Evolutionary conservation across 2,329 filamentous ascomycete genomes (phyloP), one percentile per base, ranked within the genome.

Genomic region (Alternaria gansuensis): DNA sequence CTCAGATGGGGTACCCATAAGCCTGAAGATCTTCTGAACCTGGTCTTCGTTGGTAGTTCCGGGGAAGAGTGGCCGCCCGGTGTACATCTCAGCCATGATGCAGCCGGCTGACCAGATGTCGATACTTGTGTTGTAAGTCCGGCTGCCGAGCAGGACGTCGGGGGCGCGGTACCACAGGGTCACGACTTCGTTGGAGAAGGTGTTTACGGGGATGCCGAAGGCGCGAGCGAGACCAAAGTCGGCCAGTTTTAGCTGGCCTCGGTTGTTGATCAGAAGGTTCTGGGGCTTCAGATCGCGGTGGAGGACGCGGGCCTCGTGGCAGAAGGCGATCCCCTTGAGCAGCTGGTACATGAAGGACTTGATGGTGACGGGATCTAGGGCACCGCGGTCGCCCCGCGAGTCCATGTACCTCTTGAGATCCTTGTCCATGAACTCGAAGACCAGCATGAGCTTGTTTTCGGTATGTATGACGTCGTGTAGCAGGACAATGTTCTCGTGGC

Each of bases 81-180:
- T 97, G 79, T 96, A 98, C 93, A 99, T 97, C 80, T 99, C 95
- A 9, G 95, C 95, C 95, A 99, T 98, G 83, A 99, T 99, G 79
- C 95, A 99, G 56, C 95, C 95, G 6, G 95, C 95, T 6, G 92
- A 97, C 95, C 95, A 99, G 76, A 99, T 98, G 74, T 99, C 95
- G 77, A 99, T 98, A 80, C 92, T 96, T n/a, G 95, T 99, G 80
- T 97, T 99, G 82, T 99, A 99, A 23, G 95, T 98, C 66, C 95
- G 85, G 71, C 91, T 95, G 51, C 95, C 95, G 44, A 99, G 86
- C 51, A 99, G 85, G 45, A 99, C 95, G 72, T 99, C 95, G 0
- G 95, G 95, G 0, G 95, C 95, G 41, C 95, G 91, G 78, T 99
- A 99, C 94, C 94, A 98, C 17, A 98, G 84, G 0, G 95, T 98